Evolutionary conservation across 768 basidiomycete species (phyloP).

Genomic region (Goffeauzyma gilvescens): DNA sequence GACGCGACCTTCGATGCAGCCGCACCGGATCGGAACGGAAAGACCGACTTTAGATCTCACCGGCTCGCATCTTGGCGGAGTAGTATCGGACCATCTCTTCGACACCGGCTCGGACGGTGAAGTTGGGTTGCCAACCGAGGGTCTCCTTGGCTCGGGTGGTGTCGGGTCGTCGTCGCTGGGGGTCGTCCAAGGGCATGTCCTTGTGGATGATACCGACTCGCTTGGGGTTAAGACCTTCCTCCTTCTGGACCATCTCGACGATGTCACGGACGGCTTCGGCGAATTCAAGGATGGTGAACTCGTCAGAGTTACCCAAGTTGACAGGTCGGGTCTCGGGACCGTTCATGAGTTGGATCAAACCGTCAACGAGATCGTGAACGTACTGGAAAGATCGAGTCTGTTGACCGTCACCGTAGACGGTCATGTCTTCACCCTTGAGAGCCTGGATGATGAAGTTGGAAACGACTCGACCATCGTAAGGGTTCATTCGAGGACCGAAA

Average conservation of each 20-base stretch:
- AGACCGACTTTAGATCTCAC: slow-evolving; percentile 20
- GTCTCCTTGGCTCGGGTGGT: slow-evolving; percentile 69
- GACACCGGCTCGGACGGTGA: slow-evolving; percentile 47
- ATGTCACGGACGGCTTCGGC: slow-evolving; percentile 79
- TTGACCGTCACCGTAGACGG: slow-evolving; percentile 80
- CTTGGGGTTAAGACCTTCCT: slow-evolving; percentile 35
- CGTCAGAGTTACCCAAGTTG: slow-evolving; percentile 88
- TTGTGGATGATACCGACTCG: slow-evolving; percentile 40
- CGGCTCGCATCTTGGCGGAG: slow-evolving; percentile 24
- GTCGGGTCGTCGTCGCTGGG: slow-evolving; percentile 81
- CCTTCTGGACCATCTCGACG: slow-evolving; percentile 77
- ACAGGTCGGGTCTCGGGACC: slow-evolving; percentile 79
- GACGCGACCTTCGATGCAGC: too few species aligned
- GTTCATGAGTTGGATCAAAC: slow-evolving; percentile 55
- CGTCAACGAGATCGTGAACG: slow-evolving; percentile 91
- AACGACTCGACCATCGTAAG: slow-evolving; percentile 88
- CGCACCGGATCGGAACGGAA: too few species aligned
- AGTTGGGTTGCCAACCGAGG: slow-evolving; percentile 77
- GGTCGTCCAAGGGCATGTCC: slow-evolving; percentile 80
- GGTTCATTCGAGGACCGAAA: slow-evolving; percentile 47
- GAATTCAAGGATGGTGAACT: slow-evolving; percentile 89
- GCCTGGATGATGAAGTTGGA: slow-evolving; percentile 99
- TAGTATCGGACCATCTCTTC: slow-evolving; percentile 23
- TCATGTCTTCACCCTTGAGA: slow-evolving; percentile 86
- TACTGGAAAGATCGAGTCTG: slow-evolving; percentile 87